These are phyloP conservation scores for Coemansia sp. DNA, from an alignment of 192 early-diverging fungal genomes.

Conservation along the genomic window DNA sequence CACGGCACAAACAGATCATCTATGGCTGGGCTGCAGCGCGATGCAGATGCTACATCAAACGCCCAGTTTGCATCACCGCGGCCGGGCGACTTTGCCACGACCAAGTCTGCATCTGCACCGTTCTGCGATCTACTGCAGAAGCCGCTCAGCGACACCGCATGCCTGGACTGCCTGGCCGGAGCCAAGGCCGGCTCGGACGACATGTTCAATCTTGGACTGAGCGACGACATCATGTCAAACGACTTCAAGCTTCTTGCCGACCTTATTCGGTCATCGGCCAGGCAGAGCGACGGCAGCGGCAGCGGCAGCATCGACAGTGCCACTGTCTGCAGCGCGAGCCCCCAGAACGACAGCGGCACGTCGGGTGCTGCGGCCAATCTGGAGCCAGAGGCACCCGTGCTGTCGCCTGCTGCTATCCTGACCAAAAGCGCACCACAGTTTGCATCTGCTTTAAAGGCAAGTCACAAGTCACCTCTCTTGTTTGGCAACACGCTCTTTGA, in stretches of 20 bases:
- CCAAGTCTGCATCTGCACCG: constrained; percentile 9
- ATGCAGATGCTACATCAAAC: background rate
- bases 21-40: background rate
- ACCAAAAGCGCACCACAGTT: background rate
- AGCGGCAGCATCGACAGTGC: background rate
- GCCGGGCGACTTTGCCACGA: background rate
- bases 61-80: background rate
- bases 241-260: constrained; percentile 31
- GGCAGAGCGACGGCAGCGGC: constrained; percentile 1
- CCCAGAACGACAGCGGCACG: background rate
- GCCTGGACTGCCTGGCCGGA: background rate
- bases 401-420: background rate
- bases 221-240: constrained; percentile 1
- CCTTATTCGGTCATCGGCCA: constrained; percentile 17
- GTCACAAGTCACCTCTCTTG: background rate
- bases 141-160: constrained; percentile 2
- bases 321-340: background rate
- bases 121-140: constrained; percentile 13
- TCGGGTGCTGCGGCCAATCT: background rate
- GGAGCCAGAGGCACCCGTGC: background rate
- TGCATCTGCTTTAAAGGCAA: constrained; percentile 6
- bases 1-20: background rate
- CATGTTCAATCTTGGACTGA: constrained; percentile 5
- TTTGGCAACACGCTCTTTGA: constrained; percentile 7
- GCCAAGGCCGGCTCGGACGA: background rate